Conservation (phyloP, 2,329 filamentous ascomycete genomes). For the Penicillium verrucosum region DNA sequence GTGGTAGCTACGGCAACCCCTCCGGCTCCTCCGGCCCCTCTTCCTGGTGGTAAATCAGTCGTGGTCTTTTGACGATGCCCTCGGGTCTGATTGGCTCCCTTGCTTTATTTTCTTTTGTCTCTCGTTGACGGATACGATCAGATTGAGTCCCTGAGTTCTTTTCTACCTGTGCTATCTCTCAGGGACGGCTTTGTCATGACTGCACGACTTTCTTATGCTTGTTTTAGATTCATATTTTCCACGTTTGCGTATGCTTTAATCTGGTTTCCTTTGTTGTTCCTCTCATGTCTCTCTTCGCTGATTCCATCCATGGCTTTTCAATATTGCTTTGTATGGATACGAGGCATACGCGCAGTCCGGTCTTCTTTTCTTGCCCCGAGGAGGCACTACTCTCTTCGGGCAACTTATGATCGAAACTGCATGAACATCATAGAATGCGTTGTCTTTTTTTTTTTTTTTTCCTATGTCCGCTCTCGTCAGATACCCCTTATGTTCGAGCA, state of each 20-base stretch:
- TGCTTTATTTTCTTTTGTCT: slow-evolving; percentile 32
- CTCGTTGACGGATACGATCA: slow-evolving; percentile 41
- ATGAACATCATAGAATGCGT: slow-evolving; percentile 54
- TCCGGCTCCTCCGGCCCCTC: slow-evolving; percentile 50
- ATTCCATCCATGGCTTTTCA: slow-evolving; percentile 27
- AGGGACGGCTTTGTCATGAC: slow-evolving; percentile 46
- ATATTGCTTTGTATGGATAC: slow-evolving; percentile 36
- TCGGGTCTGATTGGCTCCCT: slow-evolving; percentile 39
- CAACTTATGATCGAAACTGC: slow-evolving; percentile 39
- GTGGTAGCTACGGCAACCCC: slow-evolving; percentile 47
- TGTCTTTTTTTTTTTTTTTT: slow-evolving; percentile 42
- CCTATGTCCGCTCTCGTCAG: slow-evolving; percentile 45
- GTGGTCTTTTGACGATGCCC: slow-evolving; percentile 42
- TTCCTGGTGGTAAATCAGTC: slow-evolving; percentile 51
- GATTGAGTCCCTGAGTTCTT: slow-evolving; percentile 35
- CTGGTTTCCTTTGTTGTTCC: slow-evolving; percentile 19
- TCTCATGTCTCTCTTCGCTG: slow-evolving; percentile 15
- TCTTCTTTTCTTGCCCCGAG: slow-evolving; percentile 32
- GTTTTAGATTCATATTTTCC: slow-evolving; percentile 24
- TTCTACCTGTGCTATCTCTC: slow-evolving; percentile 28
- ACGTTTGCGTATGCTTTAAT: slow-evolving; percentile 12
- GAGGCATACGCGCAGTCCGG: slow-evolving; percentile 40
- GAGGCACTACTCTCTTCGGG: slow-evolving; percentile 24
- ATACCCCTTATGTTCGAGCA: slow-evolving; percentile 48
- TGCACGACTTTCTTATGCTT: slow-evolving; percentile 40